Evolutionary conservation across 345 rosid genomes (phyloP), one percentile per base, ranked within the genome.

Genomic region (Atalantia buxifolia): DNA sequence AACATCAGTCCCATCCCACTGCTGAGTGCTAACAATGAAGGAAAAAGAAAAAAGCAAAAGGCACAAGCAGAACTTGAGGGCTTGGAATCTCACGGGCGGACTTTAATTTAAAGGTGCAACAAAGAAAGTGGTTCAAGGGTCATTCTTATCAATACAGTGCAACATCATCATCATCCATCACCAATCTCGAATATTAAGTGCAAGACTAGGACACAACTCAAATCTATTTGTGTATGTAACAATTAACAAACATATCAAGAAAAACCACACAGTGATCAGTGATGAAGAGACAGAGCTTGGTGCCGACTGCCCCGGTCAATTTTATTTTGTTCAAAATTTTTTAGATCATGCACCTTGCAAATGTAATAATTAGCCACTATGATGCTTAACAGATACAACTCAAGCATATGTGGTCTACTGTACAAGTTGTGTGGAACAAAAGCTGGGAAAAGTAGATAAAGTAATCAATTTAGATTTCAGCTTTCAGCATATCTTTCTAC

Each of bases 31-130:
- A 31, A 45, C 33, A 30, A 27, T 14, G 28, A 16, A 33, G 14
- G 55, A 76, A 76, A 66, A 64, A 35, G 27, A 28, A 36, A 35
- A 71, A 81, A 30, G 74, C 62, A 30, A 40, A 70, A 28, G 27
- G 66, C 48, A 42, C 25, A 62, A 62, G 56, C 28, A 16, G 45
- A 28, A 66, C 55, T 7, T 50, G 64, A 35, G 25, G 67, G 59
- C 53, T 31, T 22, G 59, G 71, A 80, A 69, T 79, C 75, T 74
- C 69, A 19, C 21, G 35, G 35, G 56, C 27, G 9, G 7, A 13
- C 69, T 74, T 62, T 42, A 63, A 45, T 42, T 63, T 42, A 65
- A 72, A 31, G 79, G 62, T 7, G 42, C 8, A 28, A 60, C 53
- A 22, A 22, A 42, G 28, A 31, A 21, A 55, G 62, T 73, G 73